phyloP scores from a whole-genome alignment of 2,329 filamentous ascomycete species.

The Colletotrichum tanaceti region DNA sequence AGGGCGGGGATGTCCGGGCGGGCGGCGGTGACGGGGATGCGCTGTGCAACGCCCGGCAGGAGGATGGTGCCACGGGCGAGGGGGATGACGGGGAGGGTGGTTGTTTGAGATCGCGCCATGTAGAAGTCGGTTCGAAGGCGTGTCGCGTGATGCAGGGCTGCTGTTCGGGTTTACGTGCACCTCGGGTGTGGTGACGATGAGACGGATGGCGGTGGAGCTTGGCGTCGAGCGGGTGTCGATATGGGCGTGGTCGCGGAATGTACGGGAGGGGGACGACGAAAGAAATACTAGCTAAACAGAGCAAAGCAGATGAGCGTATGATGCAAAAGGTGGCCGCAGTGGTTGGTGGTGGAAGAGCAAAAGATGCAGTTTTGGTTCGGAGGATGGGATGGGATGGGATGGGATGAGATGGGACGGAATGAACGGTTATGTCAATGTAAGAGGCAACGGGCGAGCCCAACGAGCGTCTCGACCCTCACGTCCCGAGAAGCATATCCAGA shows the following conservation, averaged over 20 bases:
- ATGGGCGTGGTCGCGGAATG: constrained; percentile 2
- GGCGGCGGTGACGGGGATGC: constrained; percentile 81
- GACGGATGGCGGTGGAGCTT: neutral
- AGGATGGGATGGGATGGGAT: constrained; percentile 10
- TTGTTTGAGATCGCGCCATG: constrained; percentile 48
- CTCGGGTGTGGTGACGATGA: constrained; percentile 25
- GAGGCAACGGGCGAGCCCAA: constrained; percentile 22
- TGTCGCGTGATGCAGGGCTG: constrained; percentile 18
- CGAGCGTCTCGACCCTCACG: neutral
- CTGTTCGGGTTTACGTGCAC: constrained; percentile 22
- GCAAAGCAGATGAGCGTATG: neutral
- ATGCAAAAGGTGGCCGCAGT: constrained; percentile 10
- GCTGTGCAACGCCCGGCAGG: constrained; percentile 85
- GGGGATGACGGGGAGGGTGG: constrained; percentile 80
- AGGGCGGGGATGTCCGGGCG: constrained; percentile 90
- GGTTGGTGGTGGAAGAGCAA: constrained; percentile 10
- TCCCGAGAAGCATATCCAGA: constrained; percentile 3
- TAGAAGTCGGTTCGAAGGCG: constrained; percentile 4
- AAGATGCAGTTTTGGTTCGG: constrained; percentile 14
- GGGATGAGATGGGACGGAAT: neutral
- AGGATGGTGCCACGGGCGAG: constrained; percentile 84
- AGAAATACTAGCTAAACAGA: constrained; percentile 6
- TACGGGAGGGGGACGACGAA: constrained; percentile 8
- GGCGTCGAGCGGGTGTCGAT: neutral
- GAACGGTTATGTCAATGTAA: constrained; percentile 30